Evolutionary conservation across 148 eudicot species (phyloP), one percentile per base, ranked within the genome.

Genomic region (Nepenthes mirabilis): DNA sequence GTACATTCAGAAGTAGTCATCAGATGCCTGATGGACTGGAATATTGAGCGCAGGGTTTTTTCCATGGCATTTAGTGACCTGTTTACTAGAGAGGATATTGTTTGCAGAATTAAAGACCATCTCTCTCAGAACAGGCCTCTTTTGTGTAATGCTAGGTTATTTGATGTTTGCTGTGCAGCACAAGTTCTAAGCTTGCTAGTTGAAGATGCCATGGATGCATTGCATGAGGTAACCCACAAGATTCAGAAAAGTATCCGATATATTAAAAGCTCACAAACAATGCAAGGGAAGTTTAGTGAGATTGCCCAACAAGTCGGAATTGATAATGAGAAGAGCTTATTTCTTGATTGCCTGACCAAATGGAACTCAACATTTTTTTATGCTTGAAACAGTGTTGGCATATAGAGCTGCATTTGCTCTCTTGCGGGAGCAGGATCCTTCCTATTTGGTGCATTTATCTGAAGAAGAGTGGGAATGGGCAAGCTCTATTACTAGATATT

Each of bases 381-480:
- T 93, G 99, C 96, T 88, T 68, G 91, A 93, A 74, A 74, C 91
- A 43, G 91, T 87, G 23, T 60, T 88, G 68, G 78, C 82, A 3
- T 83, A 88, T 61, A 80, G 68, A 73, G 77, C 74, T 67, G 99
- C 83, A 33, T 93, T 93, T 68, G 52, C 75, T 68, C 65, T 70
- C 2, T 66, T 93, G 65, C 82, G 72, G 68, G 87, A 86, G 59
- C 83, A 93, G 8, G 96, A 86, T 72, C 66, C 91, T 48, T 58
- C 81, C 63, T 88, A 70, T 74, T 60, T 74, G 40, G 45, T 65
- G 55, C 66, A 69, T 68, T 55, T 84, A 48, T 77, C 89, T 2
- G 91, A 89, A 36, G 78, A 63, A 52, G 99, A 93, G 68, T 93
- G 99, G 99, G 96, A 93, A 64, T 73, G 81, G 84, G 75, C 68